Base-by-base conservation (phyloP, 1,139 yeast species). In the Yamadazyma trypodendri region DNA sequence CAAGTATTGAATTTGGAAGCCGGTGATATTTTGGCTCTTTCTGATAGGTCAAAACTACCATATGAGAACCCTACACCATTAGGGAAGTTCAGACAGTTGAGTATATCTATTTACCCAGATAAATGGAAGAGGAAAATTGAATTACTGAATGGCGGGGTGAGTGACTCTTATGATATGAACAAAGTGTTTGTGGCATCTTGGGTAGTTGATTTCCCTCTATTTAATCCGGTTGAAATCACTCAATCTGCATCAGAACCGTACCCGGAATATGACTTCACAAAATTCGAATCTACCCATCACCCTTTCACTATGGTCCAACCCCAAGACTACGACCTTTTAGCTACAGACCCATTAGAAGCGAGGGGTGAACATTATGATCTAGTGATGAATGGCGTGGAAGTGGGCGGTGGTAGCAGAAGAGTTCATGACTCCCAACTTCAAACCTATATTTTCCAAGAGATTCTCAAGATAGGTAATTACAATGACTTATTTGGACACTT, bases 371-470 rank as follows among this genome's bases (percentile, higher is more conserved):
- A 94, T 58, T 92, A 89, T 56, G 99, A 92, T 56, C 64, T 92
- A 22, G 98, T 94, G 1, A 69, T 94, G 28, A 92, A 92, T 54
- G 99, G 98, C 1, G 89, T 87, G 6, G 99, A 92, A 58, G 76
- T 90, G 2, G 99, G 98, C 18, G 99, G 99, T 18, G 99, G 99
- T 0, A 87, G 96, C 10, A 75, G 96, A 50, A 88, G 99, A 77
- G 76, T 92, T 21, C 99, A 92, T 57, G 96, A 89, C 56, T 72
- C 92, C 0, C 70, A 64, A 11, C 67, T 92, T 21, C 99, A 92
- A 58, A 71, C 72, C 42, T 86, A 68, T 55, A 75, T 92, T 2
- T 79, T 85, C 51, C 67, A 75, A 38, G 61, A 75, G 24, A 67
- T 85, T 20, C 63, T 84, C 25, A 57, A 67, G 10, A 80, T 84